phyloP scores from a whole-genome alignment of 306 rosid genomes.

The Castanopsis chinensis region DNA sequence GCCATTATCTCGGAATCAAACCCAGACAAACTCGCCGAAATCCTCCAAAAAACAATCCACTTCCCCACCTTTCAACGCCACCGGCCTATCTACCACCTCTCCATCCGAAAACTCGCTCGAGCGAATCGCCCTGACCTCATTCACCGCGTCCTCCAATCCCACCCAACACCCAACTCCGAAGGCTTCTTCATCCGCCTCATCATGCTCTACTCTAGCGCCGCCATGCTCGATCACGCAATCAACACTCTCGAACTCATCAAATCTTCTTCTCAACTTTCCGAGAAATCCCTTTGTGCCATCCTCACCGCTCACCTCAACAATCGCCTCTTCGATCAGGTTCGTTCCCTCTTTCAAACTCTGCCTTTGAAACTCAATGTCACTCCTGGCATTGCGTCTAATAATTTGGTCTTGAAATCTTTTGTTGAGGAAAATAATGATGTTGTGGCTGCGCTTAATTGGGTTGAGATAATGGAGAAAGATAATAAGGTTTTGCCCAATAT shows the following conservation, averaged over 20 bases:
- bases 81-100: slow-evolving; percentile 19
- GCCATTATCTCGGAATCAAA: slow-evolving; percentile 20
- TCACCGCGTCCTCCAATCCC: slow-evolving; percentile 8
- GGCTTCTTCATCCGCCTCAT: slow-evolving; percentile 29
- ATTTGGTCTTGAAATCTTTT: slow-evolving; percentile 21
- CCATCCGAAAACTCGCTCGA: slow-evolving; percentile 22
- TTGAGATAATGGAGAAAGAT: slow-evolving; percentile 14
- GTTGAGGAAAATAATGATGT: slow-evolving; percentile 13
- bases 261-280: slow-evolving; percentile 13
- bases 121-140: slow-evolving; percentile 24
- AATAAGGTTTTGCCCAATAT: slow-evolving; percentile 17
- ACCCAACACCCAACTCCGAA: slow-evolving; percentile 5
- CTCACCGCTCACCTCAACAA: slow-evolving; percentile 13
- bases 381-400: slow-evolving; percentile 11
- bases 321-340: slow-evolving; percentile 15
- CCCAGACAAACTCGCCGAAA: slow-evolving; percentile 22
- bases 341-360: slow-evolving; percentile 1
- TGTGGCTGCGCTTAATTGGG: slow-evolving; percentile 18
- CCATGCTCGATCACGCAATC: slow-evolving; percentile 16
- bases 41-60: slow-evolving; percentile 2
- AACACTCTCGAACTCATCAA: slow-evolving; percentile 11
- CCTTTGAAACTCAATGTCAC: slow-evolving; percentile 12
- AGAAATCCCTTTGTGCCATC: slow-evolving; percentile 23
- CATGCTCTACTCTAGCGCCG: slow-evolving; percentile 16
- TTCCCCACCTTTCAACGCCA: slow-evolving; percentile 20